Base-by-base conservation (phyloP, 768 basidiomycete species). In the Paxillus involutus region DNA sequence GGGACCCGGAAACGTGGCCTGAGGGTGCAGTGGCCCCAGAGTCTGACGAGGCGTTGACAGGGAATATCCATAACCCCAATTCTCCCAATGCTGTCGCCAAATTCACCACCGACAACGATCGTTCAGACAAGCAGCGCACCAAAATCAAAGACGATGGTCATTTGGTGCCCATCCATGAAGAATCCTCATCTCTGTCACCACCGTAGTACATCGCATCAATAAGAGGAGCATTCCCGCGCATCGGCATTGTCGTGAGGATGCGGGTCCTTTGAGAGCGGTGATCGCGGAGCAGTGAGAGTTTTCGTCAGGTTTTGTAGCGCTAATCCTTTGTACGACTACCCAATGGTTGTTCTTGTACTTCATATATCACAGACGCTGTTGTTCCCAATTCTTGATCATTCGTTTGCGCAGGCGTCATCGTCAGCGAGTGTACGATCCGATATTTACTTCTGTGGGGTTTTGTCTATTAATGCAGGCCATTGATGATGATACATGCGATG, bases 1-100 rank as follows among this genome's bases (percentile, higher is more conserved):
- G 81, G 47, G 89, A 92, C 56, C 69, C 69, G 46, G 76, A 82
- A 46, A 89, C 86, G 43, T 92, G 90, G 90, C 90, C 90, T 17
- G 70, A 72, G 37, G 84, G 80, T 16, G 74, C 80, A 36, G 69
- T 74, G 4, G 86, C 72, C n/a, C 86, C 82, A 9, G 81, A 83
- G 49, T 77, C 86, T 13, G 86, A 88, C 60, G 81, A 87, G 43
- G 73, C 76, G 44, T 48, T 17, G 37, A 19, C 43, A 42, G 44
- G 32, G 16, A 51, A 40, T 13, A 40, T 44, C 35, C 30, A 36
- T 39, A 37, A 32, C 30, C 46, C 45, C 24, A 21, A 43, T 17
- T 30, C 21, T 24, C 50, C 54, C 6, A 30, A n/a, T 41, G 37
- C 40, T 45, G 24, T 48, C 52, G 45, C 33, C 35, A 53, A 39